These are phyloP conservation scores for Fusarium falciforme DNA, from an alignment of 2,329 filamentous ascomycete genomes.

Conservation along the genomic window DNA sequence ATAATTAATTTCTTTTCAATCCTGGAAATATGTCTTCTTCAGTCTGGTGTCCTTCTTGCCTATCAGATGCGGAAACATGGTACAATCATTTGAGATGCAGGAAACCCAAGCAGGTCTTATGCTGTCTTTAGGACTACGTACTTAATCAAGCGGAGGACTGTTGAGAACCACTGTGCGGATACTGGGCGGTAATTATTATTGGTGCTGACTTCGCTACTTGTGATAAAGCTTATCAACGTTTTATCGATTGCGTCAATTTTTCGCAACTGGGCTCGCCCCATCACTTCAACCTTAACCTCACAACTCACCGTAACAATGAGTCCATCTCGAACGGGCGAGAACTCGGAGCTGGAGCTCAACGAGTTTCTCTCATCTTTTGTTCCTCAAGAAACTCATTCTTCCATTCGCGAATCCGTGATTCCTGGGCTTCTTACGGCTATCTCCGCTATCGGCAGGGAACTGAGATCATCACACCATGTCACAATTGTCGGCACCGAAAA, in stretches of 20 bases:
- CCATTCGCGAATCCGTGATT: conserved; percentile 58
- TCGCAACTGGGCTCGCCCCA: background rate
- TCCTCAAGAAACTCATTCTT: conserved; percentile 35
- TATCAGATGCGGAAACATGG: background rate
- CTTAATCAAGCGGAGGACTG: background rate
- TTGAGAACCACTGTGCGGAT: background rate
- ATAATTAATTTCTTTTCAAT: background rate
- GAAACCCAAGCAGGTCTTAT: background rate
- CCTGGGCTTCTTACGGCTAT: conserved; percentile 61
- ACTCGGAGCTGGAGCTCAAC: conserved; percentile 2
- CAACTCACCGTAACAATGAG: conserved; percentile 17
- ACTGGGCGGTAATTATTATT: background rate
- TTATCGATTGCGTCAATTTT: conserved; percentile 34
- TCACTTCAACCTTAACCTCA: background rate
- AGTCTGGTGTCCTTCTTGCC: background rate
- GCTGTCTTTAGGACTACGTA: background rate
- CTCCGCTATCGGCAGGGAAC: conserved; percentile 55
- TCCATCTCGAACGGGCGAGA: background rate
- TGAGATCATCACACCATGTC: conserved; percentile 59
- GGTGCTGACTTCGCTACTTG: background rate
- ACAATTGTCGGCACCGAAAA: conserved; percentile 63
- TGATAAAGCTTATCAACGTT: background rate
- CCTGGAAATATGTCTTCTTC: background rate
- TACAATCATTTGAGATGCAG: background rate
- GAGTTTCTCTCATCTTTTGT: conserved; percentile 35